Evolutionary conservation across 2,329 filamentous ascomycete species (phyloP).

Genomic region (Grosmannia clavigera): DNA sequence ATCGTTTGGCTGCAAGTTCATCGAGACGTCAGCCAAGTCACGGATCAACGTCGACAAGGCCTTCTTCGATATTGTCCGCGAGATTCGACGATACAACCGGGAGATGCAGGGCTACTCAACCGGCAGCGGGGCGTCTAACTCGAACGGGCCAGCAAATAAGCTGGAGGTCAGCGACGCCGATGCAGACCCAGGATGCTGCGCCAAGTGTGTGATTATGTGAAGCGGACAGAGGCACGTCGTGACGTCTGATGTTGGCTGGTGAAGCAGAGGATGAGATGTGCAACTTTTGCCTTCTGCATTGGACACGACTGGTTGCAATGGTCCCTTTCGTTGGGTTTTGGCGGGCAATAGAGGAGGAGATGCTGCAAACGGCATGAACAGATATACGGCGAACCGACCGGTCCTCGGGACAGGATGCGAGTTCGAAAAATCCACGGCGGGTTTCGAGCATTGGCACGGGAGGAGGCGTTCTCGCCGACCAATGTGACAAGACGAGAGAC

Average conservation of each 20-base stretch:
- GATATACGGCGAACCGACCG: not conserved
- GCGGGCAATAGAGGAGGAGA: not conserved
- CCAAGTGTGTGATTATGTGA: constrained; percentile 14
- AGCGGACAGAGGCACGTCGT: not conserved
- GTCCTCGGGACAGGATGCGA: not conserved
- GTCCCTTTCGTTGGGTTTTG: not conserved
- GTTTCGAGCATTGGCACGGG: not conserved
- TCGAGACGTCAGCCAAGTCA: constrained; percentile 97
- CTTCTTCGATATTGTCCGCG: constrained; percentile 96
- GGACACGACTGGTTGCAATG: not conserved
- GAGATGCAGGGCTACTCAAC: constrained; percentile 85
- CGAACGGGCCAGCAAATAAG: constrained; percentile 52
- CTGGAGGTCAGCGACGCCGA: constrained; percentile 64
- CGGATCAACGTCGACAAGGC: constrained; percentile 97
- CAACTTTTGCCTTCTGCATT: not conserved
- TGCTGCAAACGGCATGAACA: not conserved
- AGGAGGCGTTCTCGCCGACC: not conserved
- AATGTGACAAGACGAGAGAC: not conserved
- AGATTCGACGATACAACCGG: constrained; percentile 96
- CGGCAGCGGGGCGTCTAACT: constrained; percentile 51
- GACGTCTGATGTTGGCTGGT: not conserved
- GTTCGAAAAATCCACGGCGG: not conserved
- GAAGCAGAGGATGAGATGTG: not conserved
- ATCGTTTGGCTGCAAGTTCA: constrained; percentile 93
- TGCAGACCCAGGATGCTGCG: constrained; percentile 4